Percentiles rank a stretch among this genome's conserved stretches.
phyloP scores from a whole-genome alignment of 2,329 filamentous ascomycete species.

The Trichoderma brevicompactum region DNA sequence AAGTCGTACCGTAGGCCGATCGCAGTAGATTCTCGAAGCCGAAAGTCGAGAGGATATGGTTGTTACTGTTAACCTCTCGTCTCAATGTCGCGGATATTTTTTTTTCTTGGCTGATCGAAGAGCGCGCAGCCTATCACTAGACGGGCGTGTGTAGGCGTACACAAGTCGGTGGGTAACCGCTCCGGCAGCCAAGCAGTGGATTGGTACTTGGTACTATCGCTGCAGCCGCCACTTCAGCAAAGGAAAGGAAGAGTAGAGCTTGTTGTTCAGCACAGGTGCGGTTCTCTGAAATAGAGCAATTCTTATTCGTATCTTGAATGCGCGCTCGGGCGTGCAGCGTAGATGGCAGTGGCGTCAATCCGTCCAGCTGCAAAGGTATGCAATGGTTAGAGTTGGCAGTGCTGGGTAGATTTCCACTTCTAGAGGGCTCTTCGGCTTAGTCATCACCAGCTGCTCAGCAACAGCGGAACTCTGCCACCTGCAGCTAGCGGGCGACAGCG shows the following conservation, averaged over 20 bases:
- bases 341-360: slow-evolving; percentile 29
- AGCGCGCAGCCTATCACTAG: slow-evolving; percentile 18
- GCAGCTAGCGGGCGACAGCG: slow-evolving; percentile 17
- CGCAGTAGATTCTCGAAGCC: neutral
- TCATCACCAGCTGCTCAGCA: slow-evolving; percentile 13
- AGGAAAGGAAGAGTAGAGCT: neutral
- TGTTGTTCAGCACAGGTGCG: slow-evolving; percentile 4
- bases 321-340: slow-evolving; percentile 28
- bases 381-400: slow-evolving; percentile 46
- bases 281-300: neutral
- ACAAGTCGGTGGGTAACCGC: slow-evolving; percentile 29
- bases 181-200: slow-evolving; percentile 13
- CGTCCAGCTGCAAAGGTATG: slow-evolving; percentile 40
- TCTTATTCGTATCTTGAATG: slow-evolving; percentile 24
- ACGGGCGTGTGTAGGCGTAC: slow-evolving; percentile 25
- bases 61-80: neutral
- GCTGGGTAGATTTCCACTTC: slow-evolving; percentile 40
- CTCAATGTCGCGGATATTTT: neutral
- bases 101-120: neutral
- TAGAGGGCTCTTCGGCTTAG: slow-evolving; percentile 30
- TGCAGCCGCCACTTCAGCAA: slow-evolving; percentile 20
- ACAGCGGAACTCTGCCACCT: neutral
- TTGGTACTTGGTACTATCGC: slow-evolving; percentile 13
- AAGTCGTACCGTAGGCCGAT: slow-evolving; percentile 4
- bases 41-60: neutral